These are phyloP conservation scores for Lepidium africanum DNA, from an alignment of 345 rosid genomes.

Conservation along the genomic window DNA sequence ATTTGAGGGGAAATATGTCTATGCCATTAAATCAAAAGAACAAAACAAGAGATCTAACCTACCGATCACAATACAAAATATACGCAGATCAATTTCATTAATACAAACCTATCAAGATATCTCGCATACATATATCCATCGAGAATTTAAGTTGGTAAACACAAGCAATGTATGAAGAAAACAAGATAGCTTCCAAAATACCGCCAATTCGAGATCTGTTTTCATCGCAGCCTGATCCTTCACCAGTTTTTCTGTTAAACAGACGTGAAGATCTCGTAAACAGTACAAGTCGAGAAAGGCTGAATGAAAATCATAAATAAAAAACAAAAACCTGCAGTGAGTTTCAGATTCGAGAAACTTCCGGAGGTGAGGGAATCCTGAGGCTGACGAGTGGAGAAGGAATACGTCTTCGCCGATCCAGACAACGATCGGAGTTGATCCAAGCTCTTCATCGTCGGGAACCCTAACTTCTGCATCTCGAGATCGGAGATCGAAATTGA, in stretches of 20 bases:
- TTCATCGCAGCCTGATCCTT: slow-evolving; percentile 87
- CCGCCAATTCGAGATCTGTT: slow-evolving; percentile 85
- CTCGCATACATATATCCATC: slow-evolving; percentile 9
- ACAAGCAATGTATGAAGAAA: slow-evolving; percentile 1
- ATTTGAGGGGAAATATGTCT: not conserved
- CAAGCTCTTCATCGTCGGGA: slow-evolving; percentile 62
- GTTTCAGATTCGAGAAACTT: slow-evolving; percentile 68
- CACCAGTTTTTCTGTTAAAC: slow-evolving; percentile 65
- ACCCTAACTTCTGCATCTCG: slow-evolving; percentile 68
- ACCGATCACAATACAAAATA: not conserved
- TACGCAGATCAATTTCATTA: not conserved
- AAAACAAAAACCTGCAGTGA: slow-evolving; percentile 62
- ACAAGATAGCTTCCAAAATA: slow-evolving; percentile 22
- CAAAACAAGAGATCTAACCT: not conserved
- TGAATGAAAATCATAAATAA: not conserved
- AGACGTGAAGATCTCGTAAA: slow-evolving; percentile 10
- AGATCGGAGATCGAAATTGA: not conserved
- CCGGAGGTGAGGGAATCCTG: slow-evolving; percentile 50
- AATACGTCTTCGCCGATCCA: slow-evolving; percentile 43
- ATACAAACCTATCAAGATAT: slow-evolving; percentile 8
- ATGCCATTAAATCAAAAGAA: not conserved
- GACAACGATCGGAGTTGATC: slow-evolving; percentile 51
- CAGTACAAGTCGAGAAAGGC: not conserved
- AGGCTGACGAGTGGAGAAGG: slow-evolving; percentile 48
- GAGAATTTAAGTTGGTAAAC: not conserved